A percentile compares a stretch with the other conserved stretches of the same genome.
phyloP scores from a whole-genome alignment of 768 basidiomycete species.

The Naematelia encephala region DNA sequence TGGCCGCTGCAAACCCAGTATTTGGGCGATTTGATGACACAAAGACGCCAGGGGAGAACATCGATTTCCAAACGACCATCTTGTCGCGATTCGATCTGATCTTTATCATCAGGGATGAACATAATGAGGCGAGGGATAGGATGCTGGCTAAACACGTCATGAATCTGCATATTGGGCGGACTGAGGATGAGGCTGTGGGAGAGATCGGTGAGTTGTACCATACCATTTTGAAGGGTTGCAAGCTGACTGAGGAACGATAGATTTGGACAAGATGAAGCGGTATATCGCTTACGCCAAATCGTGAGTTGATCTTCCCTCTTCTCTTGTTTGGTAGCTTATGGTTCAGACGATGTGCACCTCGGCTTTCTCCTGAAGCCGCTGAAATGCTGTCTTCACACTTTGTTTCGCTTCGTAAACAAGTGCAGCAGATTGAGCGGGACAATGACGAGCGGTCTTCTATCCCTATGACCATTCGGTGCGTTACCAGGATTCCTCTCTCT shows the following conservation, averaged over 20 bases:
- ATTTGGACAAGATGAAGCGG: slow-evolving; percentile 96
- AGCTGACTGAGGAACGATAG: neutral
- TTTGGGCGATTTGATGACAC: slow-evolving; percentile 98
- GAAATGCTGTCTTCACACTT: slow-evolving; percentile 97
- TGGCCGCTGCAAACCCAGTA: slow-evolving; percentile 96
- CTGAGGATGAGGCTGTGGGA: slow-evolving; percentile 70
- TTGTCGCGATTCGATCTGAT: slow-evolving; percentile 99
- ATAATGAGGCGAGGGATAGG: slow-evolving; percentile 87
- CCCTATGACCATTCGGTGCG: slow-evolving; percentile 92
- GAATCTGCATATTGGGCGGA: slow-evolving; percentile 97
- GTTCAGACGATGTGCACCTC: slow-evolving; percentile 87
- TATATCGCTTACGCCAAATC: slow-evolving; percentile 95
- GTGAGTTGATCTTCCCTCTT: slow-evolving; percentile 53
- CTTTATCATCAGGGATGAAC: slow-evolving; percentile 97
- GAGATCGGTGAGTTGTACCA: slow-evolving; percentile 61
- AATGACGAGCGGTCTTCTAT: slow-evolving; percentile 97
- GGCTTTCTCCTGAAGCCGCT: slow-evolving; percentile 86
- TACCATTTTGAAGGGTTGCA: neutral
- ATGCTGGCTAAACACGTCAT: slow-evolving; percentile 94
- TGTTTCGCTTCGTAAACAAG: slow-evolving; percentile 84
- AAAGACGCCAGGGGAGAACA: slow-evolving; percentile 52
- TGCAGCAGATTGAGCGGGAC: slow-evolving; percentile 91
- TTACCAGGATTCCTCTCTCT: slow-evolving; percentile 13
- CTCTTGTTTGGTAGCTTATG: slow-evolving; percentile 3
- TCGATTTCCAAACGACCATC: slow-evolving; percentile 72